Evolutionary conservation across 2,329 filamentous ascomycete genomes (phyloP).

Genomic region (Trichoderma oligosporum): DNA sequence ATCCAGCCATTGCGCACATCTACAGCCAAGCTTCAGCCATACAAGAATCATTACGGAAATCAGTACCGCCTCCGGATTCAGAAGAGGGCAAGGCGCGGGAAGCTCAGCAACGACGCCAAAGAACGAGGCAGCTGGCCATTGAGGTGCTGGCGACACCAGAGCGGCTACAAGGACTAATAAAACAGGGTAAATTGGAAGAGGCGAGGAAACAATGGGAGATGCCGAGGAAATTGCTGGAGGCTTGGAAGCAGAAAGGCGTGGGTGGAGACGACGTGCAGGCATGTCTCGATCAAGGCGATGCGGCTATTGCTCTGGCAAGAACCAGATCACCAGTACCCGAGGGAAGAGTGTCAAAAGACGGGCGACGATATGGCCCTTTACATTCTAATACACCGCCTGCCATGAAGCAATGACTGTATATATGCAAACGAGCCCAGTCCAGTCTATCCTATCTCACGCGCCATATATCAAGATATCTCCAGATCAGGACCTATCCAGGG

Average conservation of each 20-base stretch:
- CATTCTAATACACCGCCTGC: not conserved
- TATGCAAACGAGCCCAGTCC: not conserved
- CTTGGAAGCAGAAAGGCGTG: slow-evolving; percentile 53
- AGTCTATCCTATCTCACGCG: not conserved
- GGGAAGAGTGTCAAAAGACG: slow-evolving; percentile 23
- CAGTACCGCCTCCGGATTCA: slow-evolving; percentile 46
- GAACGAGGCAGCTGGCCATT: slow-evolving; percentile 54
- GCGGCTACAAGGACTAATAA: slow-evolving; percentile 54
- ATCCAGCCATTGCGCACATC: slow-evolving; percentile 71
- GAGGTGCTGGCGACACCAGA: slow-evolving; percentile 61
- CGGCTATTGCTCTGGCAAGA: slow-evolving; percentile 35
- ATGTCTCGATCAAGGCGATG: slow-evolving; percentile 54
- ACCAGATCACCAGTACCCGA: slow-evolving; percentile 19
- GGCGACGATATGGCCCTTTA: slow-evolving; percentile 12
- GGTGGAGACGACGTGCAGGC: slow-evolving; percentile 53
- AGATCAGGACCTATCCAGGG: not conserved
- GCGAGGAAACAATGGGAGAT: slow-evolving; percentile 56
- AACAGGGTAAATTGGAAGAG: slow-evolving; percentile 56
- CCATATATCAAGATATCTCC: not conserved
- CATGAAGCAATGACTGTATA: slow-evolving; percentile 2
- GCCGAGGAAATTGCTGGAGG: slow-evolving; percentile 48
- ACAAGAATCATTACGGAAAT: slow-evolving; percentile 47
- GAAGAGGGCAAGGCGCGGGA: slow-evolving; percentile 35
- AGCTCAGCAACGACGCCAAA: slow-evolving; percentile 33
- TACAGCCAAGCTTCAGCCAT: slow-evolving; percentile 59